Evolutionary conservation across 495 filamentous ascomycete genomes (phyloP), one percentile per base, ranked within the genome.

Genomic region (Astrocystis sublimbata): DNA sequence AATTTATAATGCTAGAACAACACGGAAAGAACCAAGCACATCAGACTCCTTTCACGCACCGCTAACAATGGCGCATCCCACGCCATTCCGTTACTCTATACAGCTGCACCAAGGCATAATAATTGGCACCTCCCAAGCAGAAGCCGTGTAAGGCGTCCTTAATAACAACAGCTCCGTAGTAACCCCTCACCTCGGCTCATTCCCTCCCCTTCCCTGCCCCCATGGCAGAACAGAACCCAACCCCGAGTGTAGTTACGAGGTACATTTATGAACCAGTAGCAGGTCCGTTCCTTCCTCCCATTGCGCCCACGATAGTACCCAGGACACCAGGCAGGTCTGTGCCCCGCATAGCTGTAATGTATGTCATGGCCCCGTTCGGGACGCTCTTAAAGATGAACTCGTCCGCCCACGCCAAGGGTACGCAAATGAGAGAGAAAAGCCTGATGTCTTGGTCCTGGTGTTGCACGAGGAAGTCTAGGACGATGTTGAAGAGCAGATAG

Each of bases 1-100:
- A n/a, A n/a, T n/a, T n/a, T n/a, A n/a, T n/a, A n/a, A n/a, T n/a
- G 46, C 41, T 58, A 47, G 41, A 47, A 47, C 47, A 50, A 19
- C 33, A 49, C 24, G 36, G 30, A 35, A 36, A 59, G 19, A 8
- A 17, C n/a, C 28, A 59, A 8, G 21, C 9, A 58, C 30, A 26
- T 19, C 38, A 50, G 4, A n/a, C n/a, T n/a, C n/a, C 21, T 33
- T 28, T 10, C 30, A 28, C 23, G 15, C 42, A 41, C 33, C 21
- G 21, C 6, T 13, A 47, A 58, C 30, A 17, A 12, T 12, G 9
- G 19, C 21, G 3, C 15, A 28, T 19, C 12, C 31, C 33, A 9
- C 13, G 19, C 41, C 31, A n/a, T n/a, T 50, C 31, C 10, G 3
- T 36, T 19, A 26, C 58, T 53, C 19, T 26, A 35, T 26, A 35